Evolutionary conservation across 164 flowering plant genomes (phyloP).

Genomic region (Nymphaea thermarum): DNA sequence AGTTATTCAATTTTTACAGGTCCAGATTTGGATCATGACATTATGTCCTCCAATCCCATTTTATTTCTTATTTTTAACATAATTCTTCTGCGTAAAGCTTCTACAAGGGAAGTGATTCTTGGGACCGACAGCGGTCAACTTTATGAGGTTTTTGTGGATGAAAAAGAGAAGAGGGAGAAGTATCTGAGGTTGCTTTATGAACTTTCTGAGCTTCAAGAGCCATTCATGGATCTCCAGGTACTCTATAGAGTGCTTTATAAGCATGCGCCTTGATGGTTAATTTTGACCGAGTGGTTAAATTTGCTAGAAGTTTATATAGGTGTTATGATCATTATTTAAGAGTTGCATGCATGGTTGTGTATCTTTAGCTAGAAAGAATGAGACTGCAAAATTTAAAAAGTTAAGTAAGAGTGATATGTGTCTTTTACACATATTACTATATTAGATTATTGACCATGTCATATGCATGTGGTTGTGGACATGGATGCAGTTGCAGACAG

Average conservation of each 20-base stretch:
- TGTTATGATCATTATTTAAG: no score
- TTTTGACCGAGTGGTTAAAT: no score
- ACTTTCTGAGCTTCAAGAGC: constrained; percentile 80
- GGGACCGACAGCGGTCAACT: constrained; percentile 91
- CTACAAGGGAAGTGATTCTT: constrained; percentile 83
- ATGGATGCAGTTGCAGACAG: no score
- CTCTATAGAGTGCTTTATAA: background rate
- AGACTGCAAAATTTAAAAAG: no score
- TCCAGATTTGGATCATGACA: background rate
- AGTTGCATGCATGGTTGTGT: no score
- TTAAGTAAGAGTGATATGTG: no score
- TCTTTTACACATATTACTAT: no score
- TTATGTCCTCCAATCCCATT: background rate
- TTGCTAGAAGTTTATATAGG: no score
- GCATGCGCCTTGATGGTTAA: no score
- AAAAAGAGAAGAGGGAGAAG: constrained; percentile 95
- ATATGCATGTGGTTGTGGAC: no score
- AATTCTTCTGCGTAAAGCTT: constrained; percentile 30
- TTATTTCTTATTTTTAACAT: background rate
- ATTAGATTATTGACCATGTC: no score
- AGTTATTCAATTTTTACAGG: background rate
- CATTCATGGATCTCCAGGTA: constrained; percentile 91
- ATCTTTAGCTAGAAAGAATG: no score
- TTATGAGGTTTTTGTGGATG: constrained; percentile 83
- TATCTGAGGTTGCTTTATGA: constrained; percentile 73